Evolutionary conservation across 371 early-diverging fungal genomes (phyloP), one percentile per base, ranked within the genome.

Genomic region (Mucor piriformis): DNA sequence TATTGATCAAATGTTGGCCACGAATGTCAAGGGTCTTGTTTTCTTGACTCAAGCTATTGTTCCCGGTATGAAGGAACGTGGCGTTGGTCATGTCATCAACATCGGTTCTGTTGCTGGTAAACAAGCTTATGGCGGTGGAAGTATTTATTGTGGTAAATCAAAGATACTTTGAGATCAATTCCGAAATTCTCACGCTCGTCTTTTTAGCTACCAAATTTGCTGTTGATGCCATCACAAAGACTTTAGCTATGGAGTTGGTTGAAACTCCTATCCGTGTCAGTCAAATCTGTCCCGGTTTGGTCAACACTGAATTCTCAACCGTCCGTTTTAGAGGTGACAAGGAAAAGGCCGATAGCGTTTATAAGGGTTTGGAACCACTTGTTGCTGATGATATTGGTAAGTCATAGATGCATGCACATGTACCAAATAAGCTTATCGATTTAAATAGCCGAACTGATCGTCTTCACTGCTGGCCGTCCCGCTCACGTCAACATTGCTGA

Each of bases 261-360:
- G 74, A 81, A 37, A 88, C 92, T 1, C 88, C 89, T 11, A 86
- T 97, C 42, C 79, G 87, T 6, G 89, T 93, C 34, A 86, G 86
- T 20, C 82, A 83, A 58, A 88, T 92, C 25, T 81, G 81, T 27
- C 92, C 92, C 40, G 92, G 93, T 56, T 68, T 92, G 75, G 95
- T 94, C 1, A 89, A 96, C 72, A 96, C 96, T 4, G 95, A 96
- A 68, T 97, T 96, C 82, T 92, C 93, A 3, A 77, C 89, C 12
- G 81, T 97, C 15, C 79, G 96, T 20, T 95, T 91, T 74, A 58
- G 76, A 25, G 96, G 96, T 3, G 93, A 95, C 66, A 83, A 88
- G 67, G 70, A 75, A 13, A 88, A 82, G 71, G 95, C 95, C 5
- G 90, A 88, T 49, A 75, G 66, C 15, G 92, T 94, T 1, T 95